Evolutionary conservation across 169 alveolate genomes (phyloP).

Genomic region (Plasmodium gallinaceum): DNA sequence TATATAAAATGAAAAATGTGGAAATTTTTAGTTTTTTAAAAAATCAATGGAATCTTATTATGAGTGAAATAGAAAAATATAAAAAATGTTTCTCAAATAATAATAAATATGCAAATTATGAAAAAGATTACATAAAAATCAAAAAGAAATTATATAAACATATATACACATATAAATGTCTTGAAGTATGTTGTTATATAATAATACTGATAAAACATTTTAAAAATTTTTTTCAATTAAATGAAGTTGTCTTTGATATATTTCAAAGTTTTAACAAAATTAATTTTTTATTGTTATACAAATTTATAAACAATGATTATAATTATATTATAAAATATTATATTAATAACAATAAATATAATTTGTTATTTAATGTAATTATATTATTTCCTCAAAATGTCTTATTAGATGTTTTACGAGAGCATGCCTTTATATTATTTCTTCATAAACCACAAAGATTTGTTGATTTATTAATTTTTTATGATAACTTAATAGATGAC

Average conservation of each 20-base stretch:
- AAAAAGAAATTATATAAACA: conserved; percentile 39
- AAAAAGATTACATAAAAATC: not conserved
- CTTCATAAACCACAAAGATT: conserved; percentile 62
- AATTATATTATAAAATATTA: conserved; percentile 55
- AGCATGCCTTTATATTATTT: conserved; percentile 60
- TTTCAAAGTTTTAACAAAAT: conserved; percentile 32
- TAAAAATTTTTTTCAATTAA: conserved; percentile 64
- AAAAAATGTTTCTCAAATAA: conserved; percentile 19
- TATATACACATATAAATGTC: conserved; percentile 65
- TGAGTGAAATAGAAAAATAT: conserved; percentile 40
- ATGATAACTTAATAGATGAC: conserved; percentile 70
- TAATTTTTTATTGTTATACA: conserved; percentile 54
- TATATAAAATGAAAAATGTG: conserved; percentile 69
- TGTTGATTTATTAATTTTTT: conserved; percentile 47
- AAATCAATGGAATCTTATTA: conserved; percentile 36
- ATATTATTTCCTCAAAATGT: conserved; percentile 66
- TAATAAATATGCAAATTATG: not conserved
- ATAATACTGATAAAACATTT: conserved; percentile 67
- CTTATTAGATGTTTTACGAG: conserved; percentile 49
- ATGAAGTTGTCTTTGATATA: conserved; percentile 66
- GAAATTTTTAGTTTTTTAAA: conserved; percentile 73
- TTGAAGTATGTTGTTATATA: conserved; percentile 66
- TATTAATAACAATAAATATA: conserved; percentile 66
- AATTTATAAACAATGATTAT: conserved; percentile 71
- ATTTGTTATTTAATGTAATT: conserved; percentile 43